These are phyloP conservation scores for Yarrowia sp. DNA, from an alignment of 805 yeast genomes.

Conservation along the genomic window DNA sequence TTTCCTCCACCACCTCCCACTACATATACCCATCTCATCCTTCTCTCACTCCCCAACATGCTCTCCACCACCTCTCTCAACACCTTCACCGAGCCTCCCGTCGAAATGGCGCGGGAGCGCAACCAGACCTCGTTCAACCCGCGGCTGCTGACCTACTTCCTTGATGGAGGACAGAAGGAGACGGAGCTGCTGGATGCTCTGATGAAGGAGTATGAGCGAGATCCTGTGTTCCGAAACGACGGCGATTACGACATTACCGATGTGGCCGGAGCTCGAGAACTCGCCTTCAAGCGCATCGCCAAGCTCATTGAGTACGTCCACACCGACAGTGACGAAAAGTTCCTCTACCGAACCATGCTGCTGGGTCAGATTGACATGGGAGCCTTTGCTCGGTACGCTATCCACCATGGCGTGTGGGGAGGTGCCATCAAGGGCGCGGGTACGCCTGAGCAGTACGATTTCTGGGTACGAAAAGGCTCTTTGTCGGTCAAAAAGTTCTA, in stretches of 20 bases:
- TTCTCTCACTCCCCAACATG: not conserved
- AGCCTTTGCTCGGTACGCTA: slow-evolving; percentile 76
- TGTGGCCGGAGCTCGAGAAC: slow-evolving; percentile 41
- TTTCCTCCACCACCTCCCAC: not conserved
- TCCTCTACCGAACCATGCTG: slow-evolving; percentile 35
- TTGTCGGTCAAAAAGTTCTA: slow-evolving; percentile 43
- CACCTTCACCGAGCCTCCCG: slow-evolving; percentile 40
- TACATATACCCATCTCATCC: not conserved
- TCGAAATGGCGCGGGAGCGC: slow-evolving; percentile 43
- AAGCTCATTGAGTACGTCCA: slow-evolving; percentile 30
- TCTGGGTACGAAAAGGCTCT: slow-evolving; percentile 68
- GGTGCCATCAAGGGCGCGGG: slow-evolving; percentile 84
- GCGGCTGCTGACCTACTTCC: slow-evolving; percentile 44
- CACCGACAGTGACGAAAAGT: slow-evolving; percentile 27
- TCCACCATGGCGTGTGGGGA: slow-evolving; percentile 80
- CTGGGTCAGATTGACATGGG: slow-evolving; percentile 60
- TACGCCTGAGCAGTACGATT: slow-evolving; percentile 73
- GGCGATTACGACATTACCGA: slow-evolving; percentile 49
- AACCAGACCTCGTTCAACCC: slow-evolving; percentile 41
- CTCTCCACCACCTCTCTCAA: slow-evolving; percentile 13
- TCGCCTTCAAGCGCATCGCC: slow-evolving; percentile 38
- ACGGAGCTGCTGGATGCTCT: slow-evolving; percentile 43
- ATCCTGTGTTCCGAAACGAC: slow-evolving; percentile 49
- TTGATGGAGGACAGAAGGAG: slow-evolving; percentile 44
- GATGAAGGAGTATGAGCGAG: slow-evolving; percentile 51